These are phyloP conservation scores for Lodderomyces orthopsilosis DNA, from an alignment of 1,139 yeast genomes.

Conservation along the genomic window DNA sequence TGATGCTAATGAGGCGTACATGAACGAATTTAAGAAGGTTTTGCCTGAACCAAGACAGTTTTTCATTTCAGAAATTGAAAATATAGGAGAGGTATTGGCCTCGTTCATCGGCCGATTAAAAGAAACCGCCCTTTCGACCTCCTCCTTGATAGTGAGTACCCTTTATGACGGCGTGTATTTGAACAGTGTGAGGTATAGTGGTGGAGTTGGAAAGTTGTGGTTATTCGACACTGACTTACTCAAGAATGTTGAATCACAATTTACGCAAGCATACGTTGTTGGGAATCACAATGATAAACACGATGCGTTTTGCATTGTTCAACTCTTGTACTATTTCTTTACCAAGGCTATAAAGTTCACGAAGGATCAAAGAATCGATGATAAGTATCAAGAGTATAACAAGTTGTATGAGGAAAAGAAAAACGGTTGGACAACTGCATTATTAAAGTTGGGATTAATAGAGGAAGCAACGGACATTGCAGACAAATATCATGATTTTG, in stretches of 20 bases:
- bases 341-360: slow-evolving; percentile 38
- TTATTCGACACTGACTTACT: slow-evolving; percentile 38
- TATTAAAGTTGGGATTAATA: slow-evolving; percentile 46
- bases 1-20: slow-evolving; percentile 16
- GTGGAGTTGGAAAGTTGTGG: slow-evolving; percentile 33
- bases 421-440: slow-evolving; percentile 51
- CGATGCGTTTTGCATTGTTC: slow-evolving; percentile 21
- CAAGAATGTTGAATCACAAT: slow-evolving; percentile 32
- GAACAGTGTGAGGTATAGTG: slow-evolving; percentile 39
- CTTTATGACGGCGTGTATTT: slow-evolving; percentile 43
- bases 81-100: slow-evolving; percentile 35
- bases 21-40: slow-evolving; percentile 6
- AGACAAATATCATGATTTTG: slow-evolving; percentile 64
- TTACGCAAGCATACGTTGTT: slow-evolving; percentile 20
- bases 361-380: slow-evolving; percentile 20
- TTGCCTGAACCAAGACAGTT: slow-evolving; percentile 24
- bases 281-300: slow-evolving; percentile 15
- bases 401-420: slow-evolving; percentile 35
- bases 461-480: slow-evolving; percentile 61
- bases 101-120: slow-evolving; percentile 26
- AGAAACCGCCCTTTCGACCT: slow-evolving; percentile 21
- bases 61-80: slow-evolving; percentile 27
- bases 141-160: slow-evolving; percentile 34
- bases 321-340: slow-evolving; percentile 37
- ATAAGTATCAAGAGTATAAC: slow-evolving; percentile 6